A percentile compares a stretch with the other conserved stretches of the same genome.
Evolutionary conservation across 140 eudicot genomes (phyloP).

Genomic region (Stevia rebaudiana): DNA sequence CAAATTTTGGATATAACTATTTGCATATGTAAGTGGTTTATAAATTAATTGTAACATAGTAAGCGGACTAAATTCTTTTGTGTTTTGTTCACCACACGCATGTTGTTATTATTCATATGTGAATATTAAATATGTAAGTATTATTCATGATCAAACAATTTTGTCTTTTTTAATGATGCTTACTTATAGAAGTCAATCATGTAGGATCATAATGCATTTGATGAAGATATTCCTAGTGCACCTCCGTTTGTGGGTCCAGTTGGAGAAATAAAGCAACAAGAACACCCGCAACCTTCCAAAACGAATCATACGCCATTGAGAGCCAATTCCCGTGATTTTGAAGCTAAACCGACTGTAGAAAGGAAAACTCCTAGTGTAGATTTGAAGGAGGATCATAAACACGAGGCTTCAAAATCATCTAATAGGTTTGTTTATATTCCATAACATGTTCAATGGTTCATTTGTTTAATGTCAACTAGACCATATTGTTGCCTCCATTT

Average conservation of each 20-base stretch:
- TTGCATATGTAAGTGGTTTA: neutral
- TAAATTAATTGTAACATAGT: neutral
- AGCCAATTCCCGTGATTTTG: conserved; percentile 30
- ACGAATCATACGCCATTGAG: conserved; percentile 22
- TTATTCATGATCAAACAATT: neutral
- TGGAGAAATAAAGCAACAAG: conserved; percentile 43
- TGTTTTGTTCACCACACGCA: neutral
- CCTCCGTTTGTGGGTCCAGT: conserved; percentile 57
- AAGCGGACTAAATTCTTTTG: neutral
- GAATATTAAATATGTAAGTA: neutral
- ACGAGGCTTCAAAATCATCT: conserved; percentile 29
- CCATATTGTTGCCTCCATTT: neutral
- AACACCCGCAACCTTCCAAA: conserved; percentile 24
- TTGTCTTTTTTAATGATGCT: neutral
- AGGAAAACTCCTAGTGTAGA: conserved; percentile 24
- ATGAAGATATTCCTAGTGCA: conserved; percentile 74
- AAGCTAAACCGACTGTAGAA: conserved; percentile 18
- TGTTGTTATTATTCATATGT: neutral
- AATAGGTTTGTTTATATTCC: conserved; percentile 37
- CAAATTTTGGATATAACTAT: neutral
- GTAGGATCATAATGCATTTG: conserved; percentile 35
- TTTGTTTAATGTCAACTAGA: neutral
- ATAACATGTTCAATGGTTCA: neutral
- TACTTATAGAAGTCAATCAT: neutral
- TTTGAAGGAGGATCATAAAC: conserved; percentile 23